Evolutionary conservation across 1,284 basidiomycete species (phyloP), one percentile per base, ranked within the genome.

Genomic region (Pseudozyma sp.): DNA sequence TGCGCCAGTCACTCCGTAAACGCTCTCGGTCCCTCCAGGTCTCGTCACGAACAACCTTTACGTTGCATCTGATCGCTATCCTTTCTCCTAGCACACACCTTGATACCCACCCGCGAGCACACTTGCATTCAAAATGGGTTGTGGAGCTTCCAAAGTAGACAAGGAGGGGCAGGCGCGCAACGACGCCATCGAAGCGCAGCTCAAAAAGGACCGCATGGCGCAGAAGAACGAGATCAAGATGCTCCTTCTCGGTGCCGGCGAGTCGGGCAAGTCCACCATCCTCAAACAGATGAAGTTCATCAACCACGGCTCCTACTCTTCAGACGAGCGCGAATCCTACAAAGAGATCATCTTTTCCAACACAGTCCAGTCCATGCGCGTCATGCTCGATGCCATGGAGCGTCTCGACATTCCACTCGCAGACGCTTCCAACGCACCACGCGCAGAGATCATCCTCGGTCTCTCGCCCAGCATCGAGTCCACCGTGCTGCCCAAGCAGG

Each of bases 271-370:
- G 65, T 81, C 81, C 16, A 85, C 84, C 11, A 81, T 85, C 47
- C 67, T 84, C 55, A 84, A 84, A 52, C 82, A 84, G 70, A 83
- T 84, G 80, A 76, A 81, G 48, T 76, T 84, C 52, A 76, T 77
- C 57, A 80, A 84, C 64, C 82, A 88, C 85, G 85, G 85, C 59
- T 87, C 94, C 1, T 98, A 97, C 88, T 93, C 92, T 71, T 90
- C 91, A 64, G 90, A 91, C 77, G 96, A 99, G 86, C 88, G 95
- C 52, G 93, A 96, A 75, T 93, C 92, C 43, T 97, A 97, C 89
- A 94, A 94, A 86, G 95, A 97, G 86, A 97, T 97, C 82, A 95
- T 98, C 83, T 97, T 90, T 83, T 94, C 93, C 58, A 97, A 97
- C 86, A 97, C 94, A 9, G 90, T 97, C 67, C 95, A 97, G 86